A percentile compares a stretch with the other conserved stretches of the same genome.
Evolutionary conservation across 2,329 filamentous ascomycete species (phyloP).

Genomic region (Rugonectria rugulosa): DNA sequence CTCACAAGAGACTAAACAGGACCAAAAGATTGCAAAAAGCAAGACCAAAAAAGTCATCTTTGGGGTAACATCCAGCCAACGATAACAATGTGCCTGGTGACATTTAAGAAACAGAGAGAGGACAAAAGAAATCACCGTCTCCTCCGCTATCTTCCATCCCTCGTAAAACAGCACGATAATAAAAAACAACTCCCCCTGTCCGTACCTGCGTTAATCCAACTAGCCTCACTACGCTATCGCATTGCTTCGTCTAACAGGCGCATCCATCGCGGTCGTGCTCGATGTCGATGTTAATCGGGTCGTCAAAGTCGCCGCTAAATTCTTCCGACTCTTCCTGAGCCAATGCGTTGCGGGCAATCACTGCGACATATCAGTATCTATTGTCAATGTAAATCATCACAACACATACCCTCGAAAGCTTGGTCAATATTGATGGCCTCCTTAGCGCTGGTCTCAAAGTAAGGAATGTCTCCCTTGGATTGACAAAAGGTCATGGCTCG

Average conservation of each 20-base stretch:
- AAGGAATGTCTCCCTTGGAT: slow-evolving; percentile 95
- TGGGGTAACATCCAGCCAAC: slow-evolving; percentile 39
- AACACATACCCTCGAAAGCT: slow-evolving; percentile 72
- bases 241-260: slow-evolving; percentile 71
- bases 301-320: slow-evolving; percentile 95
- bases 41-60: slow-evolving; percentile 29
- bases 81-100: slow-evolving; percentile 27
- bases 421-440: slow-evolving; percentile 98
- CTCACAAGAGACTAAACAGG: too few species aligned
- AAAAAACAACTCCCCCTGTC: slow-evolving; percentile 6
- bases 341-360: slow-evolving; percentile 94
- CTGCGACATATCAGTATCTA: slow-evolving; percentile 54
- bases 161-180: slow-evolving; percentile 4
- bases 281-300: slow-evolving; percentile 97
- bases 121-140: slow-evolving; percentile 19
- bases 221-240: slow-evolving; percentile 11
- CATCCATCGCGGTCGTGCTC: slow-evolving; percentile 94
- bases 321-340: slow-evolving; percentile 98
- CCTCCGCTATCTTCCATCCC: slow-evolving; percentile 8
- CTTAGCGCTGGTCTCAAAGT: slow-evolving; percentile 99
- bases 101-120: slow-evolving; percentile 16
- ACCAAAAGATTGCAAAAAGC: too few species aligned
- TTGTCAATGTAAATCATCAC: background rate
- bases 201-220: slow-evolving; percentile 18
- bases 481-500: slow-evolving; percentile 97